A percentile compares a stretch with the other conserved stretches of the same genome.
Evolutionary conservation across 306 rosid species (phyloP).

Genomic region (Quillaja saponaria): DNA sequence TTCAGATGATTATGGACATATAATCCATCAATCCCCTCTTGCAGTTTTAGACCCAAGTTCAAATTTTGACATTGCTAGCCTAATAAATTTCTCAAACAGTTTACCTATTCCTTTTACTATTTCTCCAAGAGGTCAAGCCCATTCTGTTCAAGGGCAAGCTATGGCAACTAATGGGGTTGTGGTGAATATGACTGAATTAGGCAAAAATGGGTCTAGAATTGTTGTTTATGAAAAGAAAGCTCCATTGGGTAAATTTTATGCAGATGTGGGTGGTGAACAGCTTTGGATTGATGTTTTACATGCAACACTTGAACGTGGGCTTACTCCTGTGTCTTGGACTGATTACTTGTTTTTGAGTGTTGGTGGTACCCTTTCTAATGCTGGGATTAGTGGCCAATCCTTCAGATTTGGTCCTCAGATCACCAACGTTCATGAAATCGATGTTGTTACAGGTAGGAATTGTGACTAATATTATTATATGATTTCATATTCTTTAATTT

Average conservation of each 20-base stretch:
- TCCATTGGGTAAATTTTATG: conserved; percentile 38
- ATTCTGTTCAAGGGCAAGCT: conserved; percentile 78
- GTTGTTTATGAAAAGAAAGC: conserved; percentile 17
- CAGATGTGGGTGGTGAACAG: conserved; percentile 80
- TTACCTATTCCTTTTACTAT: conserved; percentile 16
- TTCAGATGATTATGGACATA: conserved; percentile 71
- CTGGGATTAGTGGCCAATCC: conserved; percentile 90
- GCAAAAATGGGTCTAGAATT: conserved; percentile 35
- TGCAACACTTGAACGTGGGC: conserved; percentile 48
- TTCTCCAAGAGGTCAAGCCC: conserved; percentile 76
- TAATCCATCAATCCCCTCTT: conserved; percentile 35
- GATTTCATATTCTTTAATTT: no score
- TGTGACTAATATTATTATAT: no score
- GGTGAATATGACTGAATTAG: conserved; percentile 64
- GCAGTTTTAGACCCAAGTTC: conserved; percentile 56
- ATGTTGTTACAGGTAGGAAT: conserved; percentile 65
- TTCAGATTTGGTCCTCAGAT: conserved; percentile 80
- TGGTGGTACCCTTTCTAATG: conserved; percentile 89
- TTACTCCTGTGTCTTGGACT: conserved; percentile 75
- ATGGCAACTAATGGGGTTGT: conserved; percentile 68
- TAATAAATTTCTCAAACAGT: conserved; percentile 47
- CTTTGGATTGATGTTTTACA: conserved; percentile 74
- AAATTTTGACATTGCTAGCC: conserved; percentile 36
- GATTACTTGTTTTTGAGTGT: conserved; percentile 71
- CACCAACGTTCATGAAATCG: conserved; percentile 68